These are phyloP conservation scores for Panicum virgatum DNA, from an alignment of 202 grass and related monocot genomes.

Conservation along the genomic window DNA sequence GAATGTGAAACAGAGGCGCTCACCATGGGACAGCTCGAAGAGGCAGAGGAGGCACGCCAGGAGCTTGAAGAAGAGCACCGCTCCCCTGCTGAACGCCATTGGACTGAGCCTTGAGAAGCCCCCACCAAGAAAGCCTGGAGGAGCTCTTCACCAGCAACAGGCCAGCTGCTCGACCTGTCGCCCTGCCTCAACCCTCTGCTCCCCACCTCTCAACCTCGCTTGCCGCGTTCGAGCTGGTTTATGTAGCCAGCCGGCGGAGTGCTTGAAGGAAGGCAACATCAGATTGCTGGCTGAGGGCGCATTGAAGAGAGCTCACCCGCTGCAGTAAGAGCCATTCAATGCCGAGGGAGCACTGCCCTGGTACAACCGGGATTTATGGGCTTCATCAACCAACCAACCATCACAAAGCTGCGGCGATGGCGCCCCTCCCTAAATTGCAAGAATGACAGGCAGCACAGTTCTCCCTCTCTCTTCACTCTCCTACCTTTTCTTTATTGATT, in stretches of 20 bases:
- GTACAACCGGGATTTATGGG: slow-evolving; percentile 57
- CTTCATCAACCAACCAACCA: slow-evolving; percentile 69
- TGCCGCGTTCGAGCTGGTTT: slow-evolving; percentile 24
- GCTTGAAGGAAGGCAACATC: neutral
- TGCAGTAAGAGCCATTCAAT: slow-evolving; percentile 51
- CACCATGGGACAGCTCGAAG: slow-evolving; percentile 54
- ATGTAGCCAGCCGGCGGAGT: slow-evolving; percentile 35
- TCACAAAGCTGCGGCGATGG: slow-evolving; percentile 43
- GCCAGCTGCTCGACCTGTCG: slow-evolving; percentile 10
- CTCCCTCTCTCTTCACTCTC: neutral
- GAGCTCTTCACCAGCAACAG: neutral
- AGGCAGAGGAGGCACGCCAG: slow-evolving; percentile 53
- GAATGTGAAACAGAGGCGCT: neutral
- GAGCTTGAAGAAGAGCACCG: slow-evolving; percentile 32
- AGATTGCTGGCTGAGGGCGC: slow-evolving; percentile 23
- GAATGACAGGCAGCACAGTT: slow-evolving; percentile 20
- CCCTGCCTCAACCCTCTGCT: slow-evolving; percentile 1
- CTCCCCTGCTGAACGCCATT: slow-evolving; percentile 45
- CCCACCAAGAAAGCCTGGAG: neutral
- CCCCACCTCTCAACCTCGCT: slow-evolving; percentile 27
- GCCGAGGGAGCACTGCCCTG: slow-evolving; percentile 41
- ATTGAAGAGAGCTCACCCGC: slow-evolving; percentile 62
- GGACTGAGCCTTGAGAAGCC: slow-evolving; percentile 15
- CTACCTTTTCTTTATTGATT: slow-evolving; percentile 8
- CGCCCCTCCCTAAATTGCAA: slow-evolving; percentile 47